These are phyloP conservation scores for cucumber (Cucumis sativus) DNA, from an alignment of 306 rosid genomes.

Conservation along the genomic window Cucumber_9930_V3 NC_026659.2:18177001-18177500, in stretches of 20 bases:
- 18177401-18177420: conserved; percentile 22
- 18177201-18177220: not conserved
- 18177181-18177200: not conserved
- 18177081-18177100: not conserved
- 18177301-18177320: conserved; percentile 22
- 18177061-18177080: not conserved
- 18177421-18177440: conserved; percentile 49
- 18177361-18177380: conserved; percentile 10
- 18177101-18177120: too few relatives aligned
- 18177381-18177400: not conserved
- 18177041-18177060: not conserved
- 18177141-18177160: not conserved
- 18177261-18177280: conserved; percentile 34
- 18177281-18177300: conserved; percentile 26
- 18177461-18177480: conserved; percentile 29
- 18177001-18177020: not conserved
- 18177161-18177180: not conserved
- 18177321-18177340: conserved; percentile 25
- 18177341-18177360: conserved; percentile 13
- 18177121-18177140: not conserved
- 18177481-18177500: conserved; percentile 46
- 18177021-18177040: not conserved
- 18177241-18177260: conserved; percentile 14
- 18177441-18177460: not conserved
- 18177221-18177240: conserved; percentile 17